phyloP scores from a whole-genome alignment of 129 eudicot species.

The Smallanthus sonchifolius region DNA sequence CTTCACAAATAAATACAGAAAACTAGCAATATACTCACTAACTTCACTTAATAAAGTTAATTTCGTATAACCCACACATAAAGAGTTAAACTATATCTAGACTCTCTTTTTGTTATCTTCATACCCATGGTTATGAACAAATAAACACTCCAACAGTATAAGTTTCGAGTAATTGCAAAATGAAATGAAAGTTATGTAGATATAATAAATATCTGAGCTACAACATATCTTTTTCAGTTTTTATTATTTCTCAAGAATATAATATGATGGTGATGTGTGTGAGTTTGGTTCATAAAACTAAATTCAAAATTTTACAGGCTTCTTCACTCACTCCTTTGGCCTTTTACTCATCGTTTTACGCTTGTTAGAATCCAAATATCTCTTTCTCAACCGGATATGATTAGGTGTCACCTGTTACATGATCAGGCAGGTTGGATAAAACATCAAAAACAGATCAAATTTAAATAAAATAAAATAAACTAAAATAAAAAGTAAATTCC shows the following conservation, averaged over 20 bases:
- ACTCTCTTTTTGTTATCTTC: no score
- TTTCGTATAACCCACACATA: no score
- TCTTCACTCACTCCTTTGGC: slow-evolving; percentile 50
- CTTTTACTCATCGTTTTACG: slow-evolving; percentile 73
- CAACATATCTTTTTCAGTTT: neutral
- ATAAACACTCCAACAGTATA: no score
- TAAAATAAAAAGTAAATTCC: no score
- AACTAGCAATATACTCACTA: no score
- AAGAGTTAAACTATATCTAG: no score
- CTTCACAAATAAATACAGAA: no score
- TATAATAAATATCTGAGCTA: neutral
- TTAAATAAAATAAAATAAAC: no score
- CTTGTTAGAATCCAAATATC: slow-evolving; percentile 71
- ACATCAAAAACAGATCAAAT: no score
- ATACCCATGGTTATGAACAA: no score
- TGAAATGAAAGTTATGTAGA: neutral
- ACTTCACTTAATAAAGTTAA: no score
- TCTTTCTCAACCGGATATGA: slow-evolving; percentile 73
- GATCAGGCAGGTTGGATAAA: neutral
- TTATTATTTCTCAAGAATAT: slow-evolving; percentile 14
- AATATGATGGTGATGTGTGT: slow-evolving; percentile 8
- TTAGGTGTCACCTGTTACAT: slow-evolving; percentile 73
- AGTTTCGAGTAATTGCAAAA: no score
- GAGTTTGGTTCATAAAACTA: neutral
- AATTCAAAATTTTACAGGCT: slow-evolving; percentile 20